A percentile compares a stretch with the other conserved stretches of the same genome.
Evolutionary conservation across 805 yeast species (phyloP).

Genomic region (Saccharomycopsis vini): DNA sequence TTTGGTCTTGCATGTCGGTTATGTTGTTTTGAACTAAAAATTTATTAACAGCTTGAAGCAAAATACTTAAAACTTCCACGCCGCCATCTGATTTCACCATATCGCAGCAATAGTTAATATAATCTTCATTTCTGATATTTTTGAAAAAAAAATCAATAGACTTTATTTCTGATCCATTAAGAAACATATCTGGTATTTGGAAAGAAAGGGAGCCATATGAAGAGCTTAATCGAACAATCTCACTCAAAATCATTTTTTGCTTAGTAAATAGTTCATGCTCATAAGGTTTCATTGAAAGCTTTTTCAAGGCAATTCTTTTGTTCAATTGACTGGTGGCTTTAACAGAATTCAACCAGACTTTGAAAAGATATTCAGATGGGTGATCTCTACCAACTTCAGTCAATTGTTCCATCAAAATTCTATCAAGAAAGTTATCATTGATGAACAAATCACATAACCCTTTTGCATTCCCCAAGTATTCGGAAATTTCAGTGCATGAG

Average conservation of each 20-base stretch:
- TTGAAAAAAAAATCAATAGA: constrained; percentile 21
- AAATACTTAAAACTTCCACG: constrained; percentile 37
- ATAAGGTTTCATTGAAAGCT: constrained; percentile 34
- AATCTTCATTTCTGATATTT: constrained; percentile 22
- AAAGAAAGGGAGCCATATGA: constrained; percentile 63
- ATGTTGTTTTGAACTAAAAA: constrained; percentile 26
- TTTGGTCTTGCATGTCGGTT: constrained; percentile 39
- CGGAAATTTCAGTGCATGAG: neutral
- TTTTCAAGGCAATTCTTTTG: constrained; percentile 10
- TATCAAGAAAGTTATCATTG: constrained; percentile 31
- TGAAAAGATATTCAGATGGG: constrained; percentile 40
- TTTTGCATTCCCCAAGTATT: neutral
- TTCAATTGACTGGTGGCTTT: constrained; percentile 5
- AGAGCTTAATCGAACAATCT: constrained; percentile 39
- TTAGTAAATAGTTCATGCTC: constrained; percentile 32
- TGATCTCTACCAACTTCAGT: constrained; percentile 43
- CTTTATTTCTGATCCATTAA: constrained; percentile 21
- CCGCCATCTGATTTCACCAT: constrained; percentile 51
- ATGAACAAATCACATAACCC: constrained; percentile 3
- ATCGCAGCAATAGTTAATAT: constrained; percentile 43
- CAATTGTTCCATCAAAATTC: constrained; percentile 44
- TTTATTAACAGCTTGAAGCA: constrained; percentile 30
- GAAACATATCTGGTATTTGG: constrained; percentile 50
- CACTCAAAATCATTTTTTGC: constrained; percentile 36
- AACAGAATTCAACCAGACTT: constrained; percentile 35